Percentiles rank a stretch among this genome's conserved stretches.
Evolutionary conservation across 2,329 filamentous ascomycete species (phyloP).

Genomic region (Aspergillus puulaauensis): DNA sequence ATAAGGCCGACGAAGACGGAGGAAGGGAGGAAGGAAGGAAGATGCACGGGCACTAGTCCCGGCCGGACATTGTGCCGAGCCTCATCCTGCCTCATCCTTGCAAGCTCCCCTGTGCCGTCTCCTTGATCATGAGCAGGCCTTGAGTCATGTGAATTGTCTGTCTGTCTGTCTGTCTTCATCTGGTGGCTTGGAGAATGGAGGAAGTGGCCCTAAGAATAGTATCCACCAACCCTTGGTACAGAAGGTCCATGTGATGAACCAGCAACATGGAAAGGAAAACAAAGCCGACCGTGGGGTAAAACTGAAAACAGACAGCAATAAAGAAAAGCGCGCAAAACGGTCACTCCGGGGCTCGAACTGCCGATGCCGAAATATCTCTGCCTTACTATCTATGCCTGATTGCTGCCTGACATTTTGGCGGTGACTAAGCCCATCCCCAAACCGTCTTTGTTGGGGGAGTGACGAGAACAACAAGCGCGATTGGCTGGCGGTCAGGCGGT

Average conservation of each 20-base stretch:
- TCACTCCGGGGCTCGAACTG: too few species aligned
- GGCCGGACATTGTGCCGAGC: neutral
- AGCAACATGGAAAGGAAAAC: neutral
- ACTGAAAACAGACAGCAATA: too few species aligned
- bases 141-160: too few species aligned
- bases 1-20: neutral
- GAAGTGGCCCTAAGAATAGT: too few species aligned
- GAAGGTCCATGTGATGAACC: neutral
- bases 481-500: neutral
- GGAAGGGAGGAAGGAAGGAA: neutral
- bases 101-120: too few species aligned
- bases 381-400: neutral
- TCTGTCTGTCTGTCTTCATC: too few species aligned
- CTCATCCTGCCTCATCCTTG: neutral
- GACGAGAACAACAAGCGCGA: neutral
- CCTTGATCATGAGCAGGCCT: too few species aligned
- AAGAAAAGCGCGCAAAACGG: too few species aligned
- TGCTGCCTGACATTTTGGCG: neutral
- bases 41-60: neutral
- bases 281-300: neutral
- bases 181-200: too few species aligned
- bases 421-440: neutral
- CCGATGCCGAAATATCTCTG: too few species aligned
- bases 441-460: slow-evolving; percentile 6
- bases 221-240: neutral